These are phyloP conservation scores for Collybia sp. DNA, from an alignment of 768 basidiomycete genomes.

Conservation along the genomic window DNA sequence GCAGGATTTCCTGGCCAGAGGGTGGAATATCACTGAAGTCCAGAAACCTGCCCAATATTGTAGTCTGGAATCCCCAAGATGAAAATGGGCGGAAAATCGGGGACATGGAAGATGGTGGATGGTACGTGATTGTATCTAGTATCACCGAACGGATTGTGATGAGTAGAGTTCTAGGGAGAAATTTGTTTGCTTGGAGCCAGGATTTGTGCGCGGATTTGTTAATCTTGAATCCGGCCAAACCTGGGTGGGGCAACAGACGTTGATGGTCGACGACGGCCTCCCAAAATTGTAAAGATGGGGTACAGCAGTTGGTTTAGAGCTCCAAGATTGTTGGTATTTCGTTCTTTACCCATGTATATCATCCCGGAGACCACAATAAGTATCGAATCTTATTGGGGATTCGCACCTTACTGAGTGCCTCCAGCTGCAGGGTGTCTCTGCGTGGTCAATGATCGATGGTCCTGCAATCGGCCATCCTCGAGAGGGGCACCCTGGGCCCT, in stretches of 20 bases:
- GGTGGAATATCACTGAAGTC: slow-evolving; percentile 51
- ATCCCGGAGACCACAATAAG: too few species aligned
- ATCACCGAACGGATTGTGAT: neutral
- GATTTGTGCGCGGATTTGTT: slow-evolving; percentile 72
- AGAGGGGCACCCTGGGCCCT: too few species aligned
- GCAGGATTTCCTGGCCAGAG: slow-evolving; percentile 56
- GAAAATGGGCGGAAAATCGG: slow-evolving; percentile 63
- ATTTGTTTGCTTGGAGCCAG: slow-evolving; percentile 92
- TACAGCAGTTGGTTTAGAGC: neutral
- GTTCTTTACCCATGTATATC: too few species aligned
- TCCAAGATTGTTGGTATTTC: too few species aligned
- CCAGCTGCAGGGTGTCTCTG: too few species aligned
- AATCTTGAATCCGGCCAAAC: slow-evolving; percentile 55
- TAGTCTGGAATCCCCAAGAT: slow-evolving; percentile 92
- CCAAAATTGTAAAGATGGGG: neutral
- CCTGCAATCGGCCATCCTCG: too few species aligned
- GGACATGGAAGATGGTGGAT: slow-evolving; percentile 90
- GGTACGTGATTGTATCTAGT: slow-evolving; percentile 43
- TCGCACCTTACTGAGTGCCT: too few species aligned
- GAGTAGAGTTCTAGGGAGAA: slow-evolving; percentile 48
- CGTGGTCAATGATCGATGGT: too few species aligned
- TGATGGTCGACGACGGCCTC: slow-evolving; percentile 37
- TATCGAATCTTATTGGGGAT: too few species aligned
- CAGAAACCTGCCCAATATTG: slow-evolving; percentile 67
- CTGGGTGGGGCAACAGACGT: slow-evolving; percentile 75